Conservation (phyloP, 257 asterid species). For the Penstemon barbatus region DNA sequence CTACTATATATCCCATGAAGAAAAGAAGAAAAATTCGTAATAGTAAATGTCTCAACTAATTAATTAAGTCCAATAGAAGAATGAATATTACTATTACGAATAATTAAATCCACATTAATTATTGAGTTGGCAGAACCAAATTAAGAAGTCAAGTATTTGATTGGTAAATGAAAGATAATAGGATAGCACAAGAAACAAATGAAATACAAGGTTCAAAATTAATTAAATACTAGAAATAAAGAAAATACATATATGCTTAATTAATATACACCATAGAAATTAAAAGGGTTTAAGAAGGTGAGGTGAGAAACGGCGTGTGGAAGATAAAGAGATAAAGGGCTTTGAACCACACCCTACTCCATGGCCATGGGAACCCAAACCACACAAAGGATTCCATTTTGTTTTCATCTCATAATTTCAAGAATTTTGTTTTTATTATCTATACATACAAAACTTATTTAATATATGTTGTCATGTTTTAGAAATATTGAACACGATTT, state of each 20-base stretch:
- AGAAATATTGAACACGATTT: too few relatives aligned
- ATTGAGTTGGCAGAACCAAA: neutral
- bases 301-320: conserved; percentile 44
- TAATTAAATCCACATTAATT: too few relatives aligned
- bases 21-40: too few relatives aligned
- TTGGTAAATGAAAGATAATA: neutral
- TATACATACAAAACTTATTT: too few relatives aligned
- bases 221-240: neutral
- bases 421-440: too few relatives aligned
- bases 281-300: conserved; percentile 28
- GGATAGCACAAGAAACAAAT: conserved; percentile 3
- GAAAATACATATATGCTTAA: neutral
- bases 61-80: neutral
- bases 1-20: neutral
- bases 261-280: conserved; percentile 30
- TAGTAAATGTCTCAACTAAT: neutral
- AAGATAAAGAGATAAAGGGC: conserved; percentile 73
- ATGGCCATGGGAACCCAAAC: conserved; percentile 47
- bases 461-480: too few relatives aligned
- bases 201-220: conserved; percentile 11
- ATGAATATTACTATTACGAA: too few relatives aligned
- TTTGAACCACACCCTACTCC: conserved; percentile 61
- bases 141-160: too few relatives aligned
- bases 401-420: too few relatives aligned
- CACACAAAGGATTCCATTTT: conserved; percentile 36